phyloP scores from a whole-genome alignment of 140 eudicot species.

The Erigeron philadelphicus region DNA sequence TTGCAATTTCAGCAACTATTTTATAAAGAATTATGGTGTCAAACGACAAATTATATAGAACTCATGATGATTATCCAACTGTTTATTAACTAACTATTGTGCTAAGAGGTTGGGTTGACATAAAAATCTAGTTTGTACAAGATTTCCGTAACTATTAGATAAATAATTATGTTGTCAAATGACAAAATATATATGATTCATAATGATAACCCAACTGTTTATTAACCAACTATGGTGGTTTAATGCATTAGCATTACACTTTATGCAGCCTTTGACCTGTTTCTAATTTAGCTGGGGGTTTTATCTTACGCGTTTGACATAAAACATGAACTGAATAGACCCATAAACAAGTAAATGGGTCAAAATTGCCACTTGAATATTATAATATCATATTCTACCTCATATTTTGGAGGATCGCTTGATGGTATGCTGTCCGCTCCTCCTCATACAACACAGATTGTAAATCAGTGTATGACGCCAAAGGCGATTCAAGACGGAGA shows the following conservation, averaged over 20 bases:
- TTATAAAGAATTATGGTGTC: background rate
- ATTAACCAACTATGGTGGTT: background rate
- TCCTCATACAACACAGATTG: conserved; percentile 79
- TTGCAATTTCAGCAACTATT: background rate
- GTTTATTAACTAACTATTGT: background rate
- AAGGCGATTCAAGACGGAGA: conserved; percentile 67
- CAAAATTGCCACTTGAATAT: background rate
- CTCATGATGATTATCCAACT: background rate
- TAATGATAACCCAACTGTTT: background rate
- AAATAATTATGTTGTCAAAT: background rate
- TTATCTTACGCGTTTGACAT: background rate
- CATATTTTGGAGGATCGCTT: conserved; percentile 65
- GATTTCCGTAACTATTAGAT: background rate
- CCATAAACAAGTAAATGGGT: background rate
- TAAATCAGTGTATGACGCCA: conserved; percentile 64
- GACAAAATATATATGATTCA: background rate
- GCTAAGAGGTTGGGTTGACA: background rate
- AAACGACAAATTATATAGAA: background rate
- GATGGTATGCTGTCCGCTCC: conserved; percentile 74
- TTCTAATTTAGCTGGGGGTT: background rate
- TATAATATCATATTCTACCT: conserved; percentile 40
- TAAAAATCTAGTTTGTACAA: background rate
- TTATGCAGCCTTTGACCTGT: background rate
- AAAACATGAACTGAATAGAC: background rate
- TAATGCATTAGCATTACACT: background rate